Evolutionary conservation across 805 yeast species (phyloP).

Genomic region (Pichia cephalocereana): DNA sequence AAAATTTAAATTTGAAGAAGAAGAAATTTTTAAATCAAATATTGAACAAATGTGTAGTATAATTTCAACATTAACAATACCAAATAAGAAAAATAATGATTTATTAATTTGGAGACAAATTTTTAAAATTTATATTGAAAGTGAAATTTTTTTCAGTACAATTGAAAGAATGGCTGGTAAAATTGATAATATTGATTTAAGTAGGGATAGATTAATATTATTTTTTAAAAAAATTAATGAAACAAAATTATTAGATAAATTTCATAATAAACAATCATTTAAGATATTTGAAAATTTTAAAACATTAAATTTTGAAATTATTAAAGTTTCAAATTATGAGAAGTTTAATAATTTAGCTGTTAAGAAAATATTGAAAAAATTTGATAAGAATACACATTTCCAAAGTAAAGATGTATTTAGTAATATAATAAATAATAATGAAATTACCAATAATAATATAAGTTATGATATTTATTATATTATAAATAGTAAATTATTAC

Average conservation of each 20-base stretch:
- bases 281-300: slow-evolving; percentile 42
- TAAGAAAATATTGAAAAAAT: slow-evolving; percentile 61
- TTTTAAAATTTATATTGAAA: slow-evolving; percentile 55
- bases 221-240: slow-evolving; percentile 33
- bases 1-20: slow-evolving; percentile 33
- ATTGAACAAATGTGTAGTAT: slow-evolving; percentile 34
- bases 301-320: slow-evolving; percentile 41
- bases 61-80: slow-evolving; percentile 32
- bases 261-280: slow-evolving; percentile 38
- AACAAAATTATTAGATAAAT: slow-evolving; percentile 29
- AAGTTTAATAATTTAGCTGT: slow-evolving; percentile 55
- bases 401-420: slow-evolving; percentile 40
- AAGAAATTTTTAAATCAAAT: slow-evolving; percentile 31
- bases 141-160: slow-evolving; percentile 47
- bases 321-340: slow-evolving; percentile 52
- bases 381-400: slow-evolving; percentile 62
- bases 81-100: slow-evolving; percentile 39
- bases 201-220: slow-evolving; percentile 33
- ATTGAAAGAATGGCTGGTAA: slow-evolving; percentile 33
- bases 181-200: slow-evolving; percentile 33
- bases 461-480: slow-evolving; percentile 47
- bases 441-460: too few relatives aligned
- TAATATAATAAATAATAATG: too few relatives aligned
- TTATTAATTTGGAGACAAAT: slow-evolving; percentile 63
- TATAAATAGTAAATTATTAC: slow-evolving; percentile 44